Evolutionary conservation across 306 rosid genomes (phyloP).

Genomic region (Notholithocarpus densiflorus): DNA sequence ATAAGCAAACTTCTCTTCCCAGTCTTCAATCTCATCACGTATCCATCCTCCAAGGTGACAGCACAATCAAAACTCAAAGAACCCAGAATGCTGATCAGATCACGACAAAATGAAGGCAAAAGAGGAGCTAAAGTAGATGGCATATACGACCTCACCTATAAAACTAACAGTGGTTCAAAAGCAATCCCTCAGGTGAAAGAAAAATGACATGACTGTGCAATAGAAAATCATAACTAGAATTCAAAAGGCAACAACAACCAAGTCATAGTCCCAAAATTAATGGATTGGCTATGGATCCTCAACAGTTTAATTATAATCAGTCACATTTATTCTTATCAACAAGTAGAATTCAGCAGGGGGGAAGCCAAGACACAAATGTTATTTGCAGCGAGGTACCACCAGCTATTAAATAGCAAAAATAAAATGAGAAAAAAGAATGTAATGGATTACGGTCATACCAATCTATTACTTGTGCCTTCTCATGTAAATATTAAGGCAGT

Average conservation of each 20-base stretch:
- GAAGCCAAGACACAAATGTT: background rate
- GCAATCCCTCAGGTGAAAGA: background rate
- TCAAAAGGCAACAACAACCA: too few species aligned
- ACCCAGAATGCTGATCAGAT: slow-evolving; percentile 60
- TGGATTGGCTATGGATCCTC: too few species aligned
- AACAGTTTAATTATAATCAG: too few species aligned
- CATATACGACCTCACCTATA: slow-evolving; percentile 78
- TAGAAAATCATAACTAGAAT: background rate
- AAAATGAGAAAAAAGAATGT: background rate
- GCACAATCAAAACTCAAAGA: slow-evolving; percentile 51
- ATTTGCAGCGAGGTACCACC: background rate
- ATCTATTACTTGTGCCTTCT: background rate
- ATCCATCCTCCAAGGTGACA: slow-evolving; percentile 38
- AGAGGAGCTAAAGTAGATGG: slow-evolving; percentile 68
- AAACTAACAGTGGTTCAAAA: slow-evolving; percentile 26
- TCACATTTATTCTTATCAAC: too few species aligned
- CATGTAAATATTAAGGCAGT: background rate
- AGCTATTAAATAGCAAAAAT: slow-evolving; percentile 7
- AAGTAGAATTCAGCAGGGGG: background rate
- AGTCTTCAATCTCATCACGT: slow-evolving; percentile 60
- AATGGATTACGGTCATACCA: background rate
- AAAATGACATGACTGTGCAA: background rate
- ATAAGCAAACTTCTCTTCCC: slow-evolving; percentile 79
- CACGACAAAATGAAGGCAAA: slow-evolving; percentile 55
- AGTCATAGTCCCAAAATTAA: too few species aligned